Percentiles rank a stretch among this genome's conserved stretches.
These are phyloP conservation scores for Ceratobasidium sp. DNA, from an alignment of 1,284 basidiomycete species.

Conservation along the genomic window DNA sequence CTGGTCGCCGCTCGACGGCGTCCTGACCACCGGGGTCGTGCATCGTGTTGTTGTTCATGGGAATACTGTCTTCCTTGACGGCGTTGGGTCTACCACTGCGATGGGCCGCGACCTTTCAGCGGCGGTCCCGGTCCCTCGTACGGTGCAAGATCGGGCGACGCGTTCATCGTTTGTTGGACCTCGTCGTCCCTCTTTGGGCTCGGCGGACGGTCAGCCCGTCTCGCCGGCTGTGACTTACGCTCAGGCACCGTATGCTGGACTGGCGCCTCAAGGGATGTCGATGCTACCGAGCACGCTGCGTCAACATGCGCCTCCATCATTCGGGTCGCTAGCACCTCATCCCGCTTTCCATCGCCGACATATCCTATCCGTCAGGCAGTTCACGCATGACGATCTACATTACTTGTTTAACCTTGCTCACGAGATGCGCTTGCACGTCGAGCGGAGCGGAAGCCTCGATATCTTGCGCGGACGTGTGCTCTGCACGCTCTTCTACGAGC, in stretches of 20 bases:
- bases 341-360: constrained; percentile 88
- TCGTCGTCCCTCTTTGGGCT: constrained; percentile 51
- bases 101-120: constrained; percentile 87
- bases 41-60: constrained; percentile 94
- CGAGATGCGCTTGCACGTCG: constrained; percentile 97
- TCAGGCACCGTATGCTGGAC: constrained; percentile 44
- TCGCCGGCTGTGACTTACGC: constrained; percentile 51
- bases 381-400: constrained; percentile 91
- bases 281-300: constrained; percentile 36
- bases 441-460: constrained; percentile 91
- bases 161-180: constrained; percentile 56
- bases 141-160: constrained; percentile 50
- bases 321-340: constrained; percentile 60
- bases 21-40: constrained; percentile 78
- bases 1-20: constrained; percentile 90
- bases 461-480: constrained; percentile 93
- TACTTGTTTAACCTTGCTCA: constrained; percentile 95
- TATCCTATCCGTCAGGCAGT: constrained; percentile 95
- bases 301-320: constrained; percentile 43
- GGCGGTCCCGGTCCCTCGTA: constrained; percentile 60
- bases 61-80: constrained; percentile 94
- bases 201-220: constrained; percentile 48
- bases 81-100: constrained; percentile 72
- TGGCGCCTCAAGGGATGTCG: constrained; percentile 34
- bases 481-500: constrained; percentile 98